Evolutionary conservation across 1,284 basidiomycete genomes (phyloP).

Genomic region (Wolfiporia cocos): DNA sequence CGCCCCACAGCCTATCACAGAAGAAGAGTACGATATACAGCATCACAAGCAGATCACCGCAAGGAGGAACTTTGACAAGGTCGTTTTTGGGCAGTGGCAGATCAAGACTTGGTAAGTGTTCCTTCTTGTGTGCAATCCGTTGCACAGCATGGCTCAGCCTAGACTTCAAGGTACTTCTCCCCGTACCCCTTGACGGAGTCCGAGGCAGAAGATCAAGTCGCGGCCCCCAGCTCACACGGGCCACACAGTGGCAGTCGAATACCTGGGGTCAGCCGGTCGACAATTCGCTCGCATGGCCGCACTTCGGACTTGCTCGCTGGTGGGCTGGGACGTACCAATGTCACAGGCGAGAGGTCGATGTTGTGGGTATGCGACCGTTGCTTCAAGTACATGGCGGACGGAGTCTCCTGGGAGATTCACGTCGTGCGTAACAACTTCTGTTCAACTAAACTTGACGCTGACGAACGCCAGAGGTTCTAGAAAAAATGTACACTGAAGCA

Average conservation of each 20-base stretch:
- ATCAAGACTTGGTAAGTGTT: conserved; percentile 71
- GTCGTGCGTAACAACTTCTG: conserved; percentile 40
- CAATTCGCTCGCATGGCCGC: conserved; percentile 53
- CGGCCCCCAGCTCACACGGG: conserved; percentile 20
- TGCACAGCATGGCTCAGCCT: conserved; percentile 5
- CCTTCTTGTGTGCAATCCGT: neutral
- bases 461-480: conserved; percentile 32
- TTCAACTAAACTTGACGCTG: conserved; percentile 8
- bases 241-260: conserved; percentile 30
- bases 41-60: conserved; percentile 61
- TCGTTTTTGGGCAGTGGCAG: conserved; percentile 70
- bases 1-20: conserved; percentile 36
- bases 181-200: conserved; percentile 74
- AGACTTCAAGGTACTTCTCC: conserved; percentile 75
- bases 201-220: conserved; percentile 45
- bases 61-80: conserved; percentile 73
- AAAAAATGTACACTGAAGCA: conserved; percentile 65
- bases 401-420: conserved; percentile 68
- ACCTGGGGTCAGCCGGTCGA: conserved; percentile 40
- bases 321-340: conserved; percentile 48
- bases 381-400: conserved; percentile 93
- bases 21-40: conserved; percentile 62
- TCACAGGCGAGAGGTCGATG: conserved; percentile 41
- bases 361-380: conserved; percentile 89
- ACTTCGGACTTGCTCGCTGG: conserved; percentile 68